Evolutionary conservation across 2,329 filamentous ascomycete species (phyloP), one percentile per base, ranked within the genome.

Genomic region (Arthrobotrys entomopaga): DNA sequence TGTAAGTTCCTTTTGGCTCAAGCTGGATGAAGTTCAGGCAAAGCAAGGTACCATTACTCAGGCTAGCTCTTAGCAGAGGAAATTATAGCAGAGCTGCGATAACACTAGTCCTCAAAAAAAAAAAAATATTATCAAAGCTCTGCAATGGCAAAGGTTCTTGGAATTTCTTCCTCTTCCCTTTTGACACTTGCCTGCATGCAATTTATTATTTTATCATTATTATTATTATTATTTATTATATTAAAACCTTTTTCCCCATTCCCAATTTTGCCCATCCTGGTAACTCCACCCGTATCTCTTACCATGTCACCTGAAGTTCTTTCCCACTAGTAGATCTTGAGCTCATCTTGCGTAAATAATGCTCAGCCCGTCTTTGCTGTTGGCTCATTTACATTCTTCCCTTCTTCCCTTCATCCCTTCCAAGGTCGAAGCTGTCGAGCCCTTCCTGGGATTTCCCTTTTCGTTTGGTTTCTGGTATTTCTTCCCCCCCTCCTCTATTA

Each of bases 81-180:
- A 65, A 58, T 48, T 72, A 72, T 72, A 65, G 67, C 67, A 72
- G 67, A 72, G 56, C 60, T 53, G 59, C 59, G 20, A 64, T 49
- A 52, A 10, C 29, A 34, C 29, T 53, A 49, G 53, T 40, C 10
- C 53, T 43, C 11, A 22, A 19, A 16, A n/a, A 40, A 15, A 56
- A 3, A 40, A 34, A 38, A 15, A 15, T 11, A 24, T 65, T 26
- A 8, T 24, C n/a, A 13, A 13, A 20, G 22, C n/a, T 50, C 46
- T 16, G 46, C 42, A 46, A 46, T 46, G 42, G 29, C 2, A 34
- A 34, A 46, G 3, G 42, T 13, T 19, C 7, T 46, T 46, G 42
- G 16, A 46, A 46, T 20, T 46, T 13, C 10, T 16, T 13, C 42
- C 42, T 46, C 34, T 6, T 40, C n/a, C 42, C 34, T 40, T 50